These are phyloP conservation scores for Orychophragmus violaceus DNA, from an alignment of 345 rosid species.

Conservation along the genomic window DNA sequence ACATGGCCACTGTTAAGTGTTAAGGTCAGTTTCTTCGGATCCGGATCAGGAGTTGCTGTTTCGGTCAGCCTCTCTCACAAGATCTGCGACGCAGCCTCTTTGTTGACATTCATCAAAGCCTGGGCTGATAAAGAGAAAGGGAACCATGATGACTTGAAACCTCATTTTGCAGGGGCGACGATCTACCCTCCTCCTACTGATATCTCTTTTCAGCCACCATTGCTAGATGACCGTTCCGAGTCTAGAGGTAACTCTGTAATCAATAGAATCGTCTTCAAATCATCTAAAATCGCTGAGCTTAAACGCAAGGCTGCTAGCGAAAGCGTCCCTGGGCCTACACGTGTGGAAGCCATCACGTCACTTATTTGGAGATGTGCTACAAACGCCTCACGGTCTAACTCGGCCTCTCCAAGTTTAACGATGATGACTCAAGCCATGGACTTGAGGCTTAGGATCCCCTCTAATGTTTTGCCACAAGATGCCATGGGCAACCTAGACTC, in stretches of 20 bases:
- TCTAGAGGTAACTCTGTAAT: not conserved
- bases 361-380: slow-evolving; percentile 18
- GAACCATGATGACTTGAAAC: not conserved
- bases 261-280: slow-evolving; percentile 7
- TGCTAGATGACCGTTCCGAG: too few relatives aligned
- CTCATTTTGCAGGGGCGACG: not conserved
- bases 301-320: slow-evolving; percentile 8
- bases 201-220: not conserved
- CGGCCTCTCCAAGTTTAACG: not conserved
- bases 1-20: not conserved
- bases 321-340: slow-evolving; percentile 8
- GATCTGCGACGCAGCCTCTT: slow-evolving; percentile 28
- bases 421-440: not conserved
- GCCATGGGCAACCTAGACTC: not conserved
- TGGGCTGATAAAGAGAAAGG: slow-evolving; percentile 3
- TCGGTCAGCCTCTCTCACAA: not conserved
- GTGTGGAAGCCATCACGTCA: slow-evolving; percentile 25
- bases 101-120: not conserved
- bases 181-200: slow-evolving; percentile 8
- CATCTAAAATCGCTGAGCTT: slow-evolving; percentile 17
- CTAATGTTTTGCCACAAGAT: not conserved
- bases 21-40: not conserved
- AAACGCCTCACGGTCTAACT: not conserved
- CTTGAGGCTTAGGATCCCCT: too few relatives aligned
- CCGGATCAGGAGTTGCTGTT: not conserved